Evolutionary conservation across 352 stramenopile genomes (phyloP), one percentile per base, ranked within the genome.

Genomic region (Phytopythium delawarense): DNA sequence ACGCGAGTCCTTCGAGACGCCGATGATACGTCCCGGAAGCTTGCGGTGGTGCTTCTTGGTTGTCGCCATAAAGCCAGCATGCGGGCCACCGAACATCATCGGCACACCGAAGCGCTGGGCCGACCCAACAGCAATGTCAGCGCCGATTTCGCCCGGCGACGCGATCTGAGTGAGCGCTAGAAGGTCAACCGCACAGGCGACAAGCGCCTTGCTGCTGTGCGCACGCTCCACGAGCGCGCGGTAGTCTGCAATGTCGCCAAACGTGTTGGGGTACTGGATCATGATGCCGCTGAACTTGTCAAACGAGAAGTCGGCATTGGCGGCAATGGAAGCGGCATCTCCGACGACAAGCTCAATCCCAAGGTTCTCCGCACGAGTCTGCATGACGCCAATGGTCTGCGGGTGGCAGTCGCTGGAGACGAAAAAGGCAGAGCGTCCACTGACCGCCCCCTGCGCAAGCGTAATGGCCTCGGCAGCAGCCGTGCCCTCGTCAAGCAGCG

Each of bases 221-320:
- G 92, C 95, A 25, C 75, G 68, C 16, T 81, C 67, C 12, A 97
- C 89, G 58, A 99, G 98, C n/a, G 77, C 71, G 32, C 87, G 78
- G 72, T 98, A 98, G 63, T 97, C 93, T 61, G 79, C 75, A 8
- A 99, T 76, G 1, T 85, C 79, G 21, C 98, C 98, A 63, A 98
- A 99, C 13, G 97, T 99, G 75, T 98, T 98, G 34, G 98, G 98
- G 80, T 99, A 99, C 79, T 99, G 98, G 28, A 99, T 76, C 40
- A 99, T 79, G 44, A 98, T 93, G 59, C 98, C 98, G 72, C 94
- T 98, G 72, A 90, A 99, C 50, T 92, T 75, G 57, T 98, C 88
- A 49, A 98, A 87, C 21, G 72, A 78, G 9, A 91, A 69, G 16
- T 85, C 82, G 49, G 98, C 74, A 62, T 98, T 80, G 35, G 69